Percentiles rank a stretch among this genome's conserved stretches.
Conservation (phyloP, 176 grass and related monocot species). For the Guadua angustifolia region DNA sequence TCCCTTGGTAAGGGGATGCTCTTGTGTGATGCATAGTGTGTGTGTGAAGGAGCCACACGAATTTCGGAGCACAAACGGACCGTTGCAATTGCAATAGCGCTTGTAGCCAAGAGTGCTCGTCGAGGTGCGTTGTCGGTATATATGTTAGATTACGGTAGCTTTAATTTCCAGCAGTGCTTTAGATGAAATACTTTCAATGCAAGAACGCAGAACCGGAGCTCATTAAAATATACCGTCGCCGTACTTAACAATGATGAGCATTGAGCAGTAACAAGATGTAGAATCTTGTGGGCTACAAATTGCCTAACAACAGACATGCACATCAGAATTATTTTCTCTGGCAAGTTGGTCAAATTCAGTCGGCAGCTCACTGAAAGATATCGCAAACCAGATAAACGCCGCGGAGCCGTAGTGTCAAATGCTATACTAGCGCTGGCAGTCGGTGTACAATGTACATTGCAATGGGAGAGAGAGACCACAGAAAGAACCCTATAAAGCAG, state of each 20-base stretch:
- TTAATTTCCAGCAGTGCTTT: background rate
- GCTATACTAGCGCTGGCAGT: background rate
- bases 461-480: constrained; percentile 35
- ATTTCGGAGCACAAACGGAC: too few relatives aligned
- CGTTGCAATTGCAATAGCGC: too few relatives aligned
- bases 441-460: constrained; percentile 33
- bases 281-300: constrained; percentile 13
- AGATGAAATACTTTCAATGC: background rate
- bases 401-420: constrained; percentile 36
- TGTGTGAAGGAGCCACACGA: too few relatives aligned
- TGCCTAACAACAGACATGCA: background rate
- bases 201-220: background rate
- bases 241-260: constrained; percentile 33
- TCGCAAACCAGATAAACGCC: constrained; percentile 30
- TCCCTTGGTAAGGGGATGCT: too few relatives aligned
- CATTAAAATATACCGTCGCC: background rate
- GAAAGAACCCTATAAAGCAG: constrained; percentile 47
- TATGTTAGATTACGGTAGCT: too few relatives aligned
- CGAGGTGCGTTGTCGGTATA: too few relatives aligned
- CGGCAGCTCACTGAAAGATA: constrained; percentile 28
- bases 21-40: too few relatives aligned
- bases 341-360: constrained; percentile 32
- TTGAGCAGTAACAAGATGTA: constrained; percentile 12
- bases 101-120: too few relatives aligned
- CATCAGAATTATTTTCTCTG: constrained; percentile 37